Conservation (phyloP, 805 yeast genomes). For the Kodamaea hsintzibuensis region DNA sequence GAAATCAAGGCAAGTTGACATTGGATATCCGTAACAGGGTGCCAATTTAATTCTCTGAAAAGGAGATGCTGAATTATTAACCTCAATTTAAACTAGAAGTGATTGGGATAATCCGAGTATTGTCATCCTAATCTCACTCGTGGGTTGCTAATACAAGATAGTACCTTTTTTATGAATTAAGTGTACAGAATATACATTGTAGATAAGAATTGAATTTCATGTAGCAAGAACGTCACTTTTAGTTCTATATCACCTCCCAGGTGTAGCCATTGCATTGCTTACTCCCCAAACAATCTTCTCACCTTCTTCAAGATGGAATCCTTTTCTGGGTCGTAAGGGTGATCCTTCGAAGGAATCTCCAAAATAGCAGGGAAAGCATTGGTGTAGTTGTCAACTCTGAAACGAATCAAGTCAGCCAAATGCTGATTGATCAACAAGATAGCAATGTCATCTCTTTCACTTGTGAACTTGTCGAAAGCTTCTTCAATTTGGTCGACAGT, state of each 20-base stretch:
- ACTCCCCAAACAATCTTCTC: constrained; percentile 93
- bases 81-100: too few species aligned
- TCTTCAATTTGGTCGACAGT: constrained; percentile 70
- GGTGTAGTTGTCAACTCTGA: constrained; percentile 76
- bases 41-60: too few species aligned
- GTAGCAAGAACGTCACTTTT: neutral
- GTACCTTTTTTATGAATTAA: neutral
- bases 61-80: too few species aligned
- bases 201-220: neutral
- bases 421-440: constrained; percentile 92
- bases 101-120: too few species aligned
- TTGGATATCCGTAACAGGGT: too few species aligned
- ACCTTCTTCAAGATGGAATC: constrained; percentile 94
- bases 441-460: constrained; percentile 82
- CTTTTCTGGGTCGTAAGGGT: constrained; percentile 98
- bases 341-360: constrained; percentile 98
- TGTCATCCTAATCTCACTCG: neutral
- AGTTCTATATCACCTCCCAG: neutral
- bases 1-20: too few species aligned
- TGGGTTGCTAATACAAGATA: neutral
- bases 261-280: constrained; percentile 11
- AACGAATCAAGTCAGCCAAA: constrained; percentile 86
- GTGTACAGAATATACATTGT: neutral
- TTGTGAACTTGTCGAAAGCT: constrained; percentile 75
- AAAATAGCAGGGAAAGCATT: constrained; percentile 94